Conservation (phyloP, 2,329 filamentous ascomycete genomes). For the Ciborinia camelliae region DNA sequence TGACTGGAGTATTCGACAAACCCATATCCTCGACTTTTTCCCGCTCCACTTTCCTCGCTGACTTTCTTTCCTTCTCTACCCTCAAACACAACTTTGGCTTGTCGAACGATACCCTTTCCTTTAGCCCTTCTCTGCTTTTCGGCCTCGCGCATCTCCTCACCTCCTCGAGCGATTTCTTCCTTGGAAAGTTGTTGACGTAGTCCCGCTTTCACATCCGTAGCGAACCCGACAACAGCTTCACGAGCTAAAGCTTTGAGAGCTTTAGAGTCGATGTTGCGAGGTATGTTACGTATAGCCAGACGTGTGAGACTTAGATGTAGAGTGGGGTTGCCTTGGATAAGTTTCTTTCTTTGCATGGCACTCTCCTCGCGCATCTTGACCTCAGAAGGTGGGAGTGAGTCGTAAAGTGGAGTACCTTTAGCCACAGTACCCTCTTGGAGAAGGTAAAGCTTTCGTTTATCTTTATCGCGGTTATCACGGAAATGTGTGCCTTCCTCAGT, state of each 20-base stretch:
- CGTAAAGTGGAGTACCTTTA: constrained; percentile 71
- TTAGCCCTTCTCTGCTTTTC: constrained; percentile 77
- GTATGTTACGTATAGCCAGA: constrained; percentile 87
- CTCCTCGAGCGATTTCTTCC: constrained; percentile 79
- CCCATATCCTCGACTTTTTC: constrained; percentile 87
- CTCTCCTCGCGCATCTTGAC: constrained; percentile 86
- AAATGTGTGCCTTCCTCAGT: constrained; percentile 62
- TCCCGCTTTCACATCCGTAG: constrained; percentile 79
- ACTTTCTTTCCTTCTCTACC: constrained; percentile 82
- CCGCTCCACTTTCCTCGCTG: constrained; percentile 69
- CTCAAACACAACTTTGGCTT: constrained; percentile 95
- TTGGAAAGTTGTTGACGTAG: constrained; percentile 76
- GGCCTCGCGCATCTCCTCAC: constrained; percentile 74
- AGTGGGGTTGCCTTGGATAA: constrained; percentile 87
- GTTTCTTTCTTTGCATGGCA: constrained; percentile 78
- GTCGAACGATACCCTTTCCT: constrained; percentile 82
- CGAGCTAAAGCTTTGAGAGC: constrained; percentile 87
- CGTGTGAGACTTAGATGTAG: constrained; percentile 87
- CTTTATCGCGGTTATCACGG: constrained; percentile 68
- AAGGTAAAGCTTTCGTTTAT: constrained; percentile 87
- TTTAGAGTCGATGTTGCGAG: constrained; percentile 77
- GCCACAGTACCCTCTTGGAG: constrained; percentile 82
- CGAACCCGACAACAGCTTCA: constrained; percentile 91
- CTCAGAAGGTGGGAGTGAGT: constrained; percentile 73
- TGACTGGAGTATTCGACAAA: constrained; percentile 97